Percentiles rank a stretch among this genome's conserved stretches.
phyloP scores from a whole-genome alignment of 1,284 basidiomycete genomes.

The Taiwanofungus camphoratus region DNA sequence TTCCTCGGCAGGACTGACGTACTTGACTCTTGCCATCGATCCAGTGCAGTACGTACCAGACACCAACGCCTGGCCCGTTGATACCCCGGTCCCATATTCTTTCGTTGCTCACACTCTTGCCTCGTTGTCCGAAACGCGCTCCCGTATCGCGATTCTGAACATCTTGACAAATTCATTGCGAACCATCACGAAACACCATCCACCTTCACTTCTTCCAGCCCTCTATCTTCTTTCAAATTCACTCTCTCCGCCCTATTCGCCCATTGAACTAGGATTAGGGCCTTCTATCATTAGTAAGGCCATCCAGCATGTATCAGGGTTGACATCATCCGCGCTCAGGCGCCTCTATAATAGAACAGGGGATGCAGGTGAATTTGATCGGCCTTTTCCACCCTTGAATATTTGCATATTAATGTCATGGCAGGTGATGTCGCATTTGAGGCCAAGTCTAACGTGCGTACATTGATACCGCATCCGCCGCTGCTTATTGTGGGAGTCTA shows the following conservation, averaged over 20 bases:
- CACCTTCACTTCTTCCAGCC: slow-evolving; percentile 68
- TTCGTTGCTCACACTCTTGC: slow-evolving; percentile 77
- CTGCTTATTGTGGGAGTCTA: slow-evolving; percentile 65
- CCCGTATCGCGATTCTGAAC: slow-evolving; percentile 77
- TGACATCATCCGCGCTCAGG: slow-evolving; percentile 63
- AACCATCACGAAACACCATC: slow-evolving; percentile 63
- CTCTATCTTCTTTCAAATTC: slow-evolving; percentile 90
- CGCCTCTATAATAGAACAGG: slow-evolving; percentile 61
- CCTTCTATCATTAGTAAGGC: slow-evolving; percentile 74
- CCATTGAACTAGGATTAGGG: slow-evolving; percentile 75
- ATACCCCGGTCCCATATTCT: slow-evolving; percentile 63
- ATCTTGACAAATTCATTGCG: slow-evolving; percentile 79
- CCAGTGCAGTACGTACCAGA: slow-evolving; percentile 37
- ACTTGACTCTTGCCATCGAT: slow-evolving; percentile 39
- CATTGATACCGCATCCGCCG: slow-evolving; percentile 68
- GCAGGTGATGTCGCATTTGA: slow-evolving; percentile 78
- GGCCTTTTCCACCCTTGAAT: slow-evolving; percentile 1
- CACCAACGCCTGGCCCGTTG: slow-evolving; percentile 32
- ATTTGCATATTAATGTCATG: slow-evolving; percentile 2
- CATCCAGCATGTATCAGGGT: slow-evolving; percentile 79
- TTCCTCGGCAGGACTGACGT: slow-evolving; percentile 12
- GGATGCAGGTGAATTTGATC: slow-evolving; percentile 41
- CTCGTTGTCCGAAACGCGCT: slow-evolving; percentile 70
- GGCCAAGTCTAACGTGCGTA: slow-evolving; percentile 76
- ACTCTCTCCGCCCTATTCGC: slow-evolving; percentile 72